Evolutionary conservation across 352 stramenopile species (phyloP).

Genomic region (Blastocystis sp.): DNA sequence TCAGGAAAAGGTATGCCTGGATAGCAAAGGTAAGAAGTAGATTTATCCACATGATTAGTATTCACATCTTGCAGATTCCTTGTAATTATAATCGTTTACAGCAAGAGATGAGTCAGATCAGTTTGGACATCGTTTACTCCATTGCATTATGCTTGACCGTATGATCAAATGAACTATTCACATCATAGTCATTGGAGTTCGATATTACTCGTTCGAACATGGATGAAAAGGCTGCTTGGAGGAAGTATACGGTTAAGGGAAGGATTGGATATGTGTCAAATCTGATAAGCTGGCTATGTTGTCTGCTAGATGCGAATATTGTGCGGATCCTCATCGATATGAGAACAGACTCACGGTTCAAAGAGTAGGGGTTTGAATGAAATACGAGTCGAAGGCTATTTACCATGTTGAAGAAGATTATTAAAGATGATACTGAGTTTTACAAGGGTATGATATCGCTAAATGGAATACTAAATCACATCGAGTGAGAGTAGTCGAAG

Average conservation of each 20-base stretch:
- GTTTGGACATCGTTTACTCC: background rate
- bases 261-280: background rate
- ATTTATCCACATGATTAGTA: background rate
- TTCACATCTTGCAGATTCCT: background rate
- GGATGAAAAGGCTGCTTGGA: background rate
- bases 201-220: background rate
- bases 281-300: conserved; percentile 5
- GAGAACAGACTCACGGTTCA: background rate
- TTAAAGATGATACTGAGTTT: background rate
- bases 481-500: background rate
- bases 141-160: background rate
- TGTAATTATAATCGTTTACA: background rate
- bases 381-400: background rate
- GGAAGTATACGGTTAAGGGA: background rate
- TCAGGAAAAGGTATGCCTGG: background rate
- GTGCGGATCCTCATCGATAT: conserved; percentile 5
- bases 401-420: background rate
- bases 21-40: background rate
- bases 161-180: background rate
- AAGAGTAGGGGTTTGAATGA: background rate
- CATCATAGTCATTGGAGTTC: background rate
- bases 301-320: background rate
- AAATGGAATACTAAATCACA: background rate
- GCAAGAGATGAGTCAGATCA: background rate
- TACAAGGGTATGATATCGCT: background rate